Conservation (phyloP, 106 monocot species). For the Narthecium ossifragum region DNA sequence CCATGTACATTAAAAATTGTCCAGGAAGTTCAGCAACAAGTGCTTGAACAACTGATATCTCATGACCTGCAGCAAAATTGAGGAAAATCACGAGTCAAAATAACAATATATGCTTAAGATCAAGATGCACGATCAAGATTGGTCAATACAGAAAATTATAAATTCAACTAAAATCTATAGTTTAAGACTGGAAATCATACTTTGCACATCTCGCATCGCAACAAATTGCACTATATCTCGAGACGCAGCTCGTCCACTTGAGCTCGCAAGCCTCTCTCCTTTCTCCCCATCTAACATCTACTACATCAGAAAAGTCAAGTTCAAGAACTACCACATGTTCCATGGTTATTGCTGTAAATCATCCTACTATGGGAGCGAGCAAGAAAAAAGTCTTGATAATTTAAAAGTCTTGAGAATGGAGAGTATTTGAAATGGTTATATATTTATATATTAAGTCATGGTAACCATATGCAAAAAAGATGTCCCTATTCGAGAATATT, state of each 20-base stretch:
- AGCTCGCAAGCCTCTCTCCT: conserved; percentile 62
- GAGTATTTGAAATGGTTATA: too few species aligned
- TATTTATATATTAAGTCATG: too few species aligned
- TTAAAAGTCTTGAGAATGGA: too few species aligned
- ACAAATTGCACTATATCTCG: conserved; percentile 97
- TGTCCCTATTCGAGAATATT: too few species aligned
- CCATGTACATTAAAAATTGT: conserved; percentile 64
- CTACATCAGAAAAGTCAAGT: too few species aligned
- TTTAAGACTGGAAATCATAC: conserved; percentile 27
- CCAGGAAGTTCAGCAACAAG: conserved; percentile 65
- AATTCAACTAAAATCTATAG: neutral
- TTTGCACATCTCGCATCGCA: conserved; percentile 66
- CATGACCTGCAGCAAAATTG: conserved; percentile 37
- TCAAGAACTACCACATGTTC: too few species aligned
- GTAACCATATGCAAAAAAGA: too few species aligned
- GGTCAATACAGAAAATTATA: neutral
- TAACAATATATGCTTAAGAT: neutral
- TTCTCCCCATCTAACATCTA: conserved; percentile 85
- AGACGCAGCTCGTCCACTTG: conserved; percentile 64
- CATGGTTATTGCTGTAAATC: too few species aligned
- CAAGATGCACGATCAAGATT: neutral
- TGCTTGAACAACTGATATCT: conserved; percentile 46
- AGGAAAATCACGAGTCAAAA: neutral
- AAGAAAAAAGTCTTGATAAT: too few species aligned
- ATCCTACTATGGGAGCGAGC: too few species aligned